Evolutionary conservation across 2,329 filamentous ascomycete species (phyloP), one percentile per base, ranked within the genome.

Genomic region (Trichoderma gracile): DNA sequence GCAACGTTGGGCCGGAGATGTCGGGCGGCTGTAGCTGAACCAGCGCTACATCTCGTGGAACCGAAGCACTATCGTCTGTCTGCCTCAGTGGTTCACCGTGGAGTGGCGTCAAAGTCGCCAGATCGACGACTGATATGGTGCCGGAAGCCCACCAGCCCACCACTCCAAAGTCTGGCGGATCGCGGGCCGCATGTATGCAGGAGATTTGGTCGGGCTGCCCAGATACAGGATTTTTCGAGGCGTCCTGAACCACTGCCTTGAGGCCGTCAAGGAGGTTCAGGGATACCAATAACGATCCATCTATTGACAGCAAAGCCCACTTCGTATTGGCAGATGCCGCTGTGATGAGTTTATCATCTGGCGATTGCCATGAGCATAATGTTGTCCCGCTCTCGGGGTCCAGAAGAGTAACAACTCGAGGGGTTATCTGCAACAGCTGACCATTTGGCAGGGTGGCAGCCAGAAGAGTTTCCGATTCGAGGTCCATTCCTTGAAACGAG

Each of bases 71-170:
- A 64, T 93, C 88, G 27, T 85, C 80, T 14, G 81, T 82, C 65
- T 78, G 78, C 54, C 84, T 80, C 59, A 93, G 78, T 2, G 81
- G 80, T 71, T 90, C 88, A 2, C 86, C 87, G 55, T 87, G 84
- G 0, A 92, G 77, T 1, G 87, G 83, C 38, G 87, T 78, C 3
- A 98, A 79, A 2, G 86, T 87, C 19, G 83, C 76, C 23, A 96
- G 75, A 65, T 89, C 83, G 50, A 97, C 80, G 40, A 98, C 81
- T 0, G 90, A 89, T 27, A 98, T 84, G 12, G 86, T 86, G 6
- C 92, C 91, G n/a, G 89, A 88, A 67, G 90, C 87, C 87, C 94
- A 98, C 77, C 96, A 95, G 1, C 93, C 93, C 17, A 95, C 83
- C 30, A 97, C 88, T 63, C 90, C 94, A 38, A 92, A 79, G 55